phyloP scores from a whole-genome alignment of 2,329 filamentous ascomycete genomes.

The Exophiala lecanii-corni region DNA sequence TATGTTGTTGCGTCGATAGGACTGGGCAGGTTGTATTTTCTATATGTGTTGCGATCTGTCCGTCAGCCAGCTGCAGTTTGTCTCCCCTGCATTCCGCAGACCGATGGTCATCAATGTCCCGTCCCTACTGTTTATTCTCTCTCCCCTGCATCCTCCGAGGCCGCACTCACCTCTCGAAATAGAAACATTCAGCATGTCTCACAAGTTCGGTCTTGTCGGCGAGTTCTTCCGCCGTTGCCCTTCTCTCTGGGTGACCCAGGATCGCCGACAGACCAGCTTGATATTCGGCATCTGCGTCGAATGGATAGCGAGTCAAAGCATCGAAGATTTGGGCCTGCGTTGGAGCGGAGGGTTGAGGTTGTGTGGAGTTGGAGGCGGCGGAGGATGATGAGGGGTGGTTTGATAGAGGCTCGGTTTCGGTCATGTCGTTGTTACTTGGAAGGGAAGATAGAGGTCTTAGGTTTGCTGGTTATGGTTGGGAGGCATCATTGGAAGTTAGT shows the following conservation, averaged over 20 bases:
- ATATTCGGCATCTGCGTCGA: conserved; percentile 41
- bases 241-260: conserved; percentile 38
- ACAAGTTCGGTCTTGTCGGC: conserved; percentile 38
- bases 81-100: no score
- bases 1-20: conserved; percentile 64
- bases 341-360: background rate
- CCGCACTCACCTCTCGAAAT: conserved; percentile 41
- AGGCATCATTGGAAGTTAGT: no score
- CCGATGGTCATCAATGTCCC: no score
- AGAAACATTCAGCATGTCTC: conserved; percentile 45
- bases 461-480: no score
- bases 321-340: conserved; percentile 27
- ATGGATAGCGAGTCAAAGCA: conserved; percentile 37
- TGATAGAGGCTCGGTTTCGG: no score
- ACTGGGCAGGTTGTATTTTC: conserved; percentile 34
- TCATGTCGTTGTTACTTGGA: no score
- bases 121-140: no score
- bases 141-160: no score
- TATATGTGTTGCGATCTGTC: no score
- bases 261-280: conserved; percentile 45
- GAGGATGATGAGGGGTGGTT: no score
- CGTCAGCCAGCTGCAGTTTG: no score
- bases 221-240: conserved; percentile 37
- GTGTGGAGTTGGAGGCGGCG: background rate
- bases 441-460: no score